These are phyloP conservation scores for Magnusiomyces paraingens DNA, from an alignment of 1,139 yeast species.

Conservation along the genomic window DNA sequence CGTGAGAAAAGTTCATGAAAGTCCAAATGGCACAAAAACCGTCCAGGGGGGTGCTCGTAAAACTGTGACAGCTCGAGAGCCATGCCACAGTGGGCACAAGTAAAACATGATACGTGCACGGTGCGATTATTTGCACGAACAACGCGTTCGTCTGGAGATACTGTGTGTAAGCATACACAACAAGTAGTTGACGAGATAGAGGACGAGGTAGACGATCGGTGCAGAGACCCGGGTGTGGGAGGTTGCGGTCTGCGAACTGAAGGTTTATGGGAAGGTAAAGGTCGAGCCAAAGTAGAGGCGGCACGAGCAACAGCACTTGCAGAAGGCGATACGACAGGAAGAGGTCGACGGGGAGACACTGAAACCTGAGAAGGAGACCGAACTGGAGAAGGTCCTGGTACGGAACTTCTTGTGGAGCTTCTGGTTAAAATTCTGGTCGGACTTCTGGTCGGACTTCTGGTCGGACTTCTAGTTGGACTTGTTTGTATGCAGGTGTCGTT, in stretches of 20 bases:
- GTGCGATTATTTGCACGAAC: slow-evolving; percentile 24
- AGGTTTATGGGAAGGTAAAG: background rate
- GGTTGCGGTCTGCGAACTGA: background rate
- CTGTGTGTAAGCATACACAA: slow-evolving; percentile 14
- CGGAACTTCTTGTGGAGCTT: no score
- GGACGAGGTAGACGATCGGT: no score
- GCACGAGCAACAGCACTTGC: background rate
- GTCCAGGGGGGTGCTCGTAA: slow-evolving; percentile 20
- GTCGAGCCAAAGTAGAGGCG: background rate
- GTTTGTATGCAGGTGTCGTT: no score
- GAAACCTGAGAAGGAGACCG: no score
- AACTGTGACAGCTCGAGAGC: slow-evolving; percentile 32
- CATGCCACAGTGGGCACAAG: slow-evolving; percentile 28
- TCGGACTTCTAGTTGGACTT: no score
- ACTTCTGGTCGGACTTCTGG: no score
- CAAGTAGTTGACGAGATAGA: slow-evolving; percentile 6
- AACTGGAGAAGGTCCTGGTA: no score
- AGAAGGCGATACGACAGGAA: background rate
- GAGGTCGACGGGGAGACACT: no score
- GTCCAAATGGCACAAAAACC: slow-evolving; percentile 32
- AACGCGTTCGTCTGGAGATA: slow-evolving; percentile 21
- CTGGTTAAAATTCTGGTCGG: no score
- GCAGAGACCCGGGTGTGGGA: background rate
- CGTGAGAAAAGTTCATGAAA: slow-evolving; percentile 32
- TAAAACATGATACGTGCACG: slow-evolving; percentile 30